Conservation (phyloP, 1,284 basidiomycete species). For the Melampsora larici-populina region DNA sequence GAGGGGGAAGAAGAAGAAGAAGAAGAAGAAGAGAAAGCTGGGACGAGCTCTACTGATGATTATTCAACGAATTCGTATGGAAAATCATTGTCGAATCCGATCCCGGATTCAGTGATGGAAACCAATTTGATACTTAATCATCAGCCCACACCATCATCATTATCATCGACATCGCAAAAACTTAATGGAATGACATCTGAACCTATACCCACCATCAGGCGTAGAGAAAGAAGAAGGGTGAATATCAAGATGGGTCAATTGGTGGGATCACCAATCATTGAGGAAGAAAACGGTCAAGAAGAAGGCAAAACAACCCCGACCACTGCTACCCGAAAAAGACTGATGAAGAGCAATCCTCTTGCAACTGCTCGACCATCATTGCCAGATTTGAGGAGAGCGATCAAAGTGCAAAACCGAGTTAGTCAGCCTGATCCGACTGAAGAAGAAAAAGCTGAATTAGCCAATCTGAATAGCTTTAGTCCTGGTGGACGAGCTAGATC, state of each 20-base stretch:
- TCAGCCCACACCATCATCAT: neutral
- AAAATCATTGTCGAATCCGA: slow-evolving; percentile 7
- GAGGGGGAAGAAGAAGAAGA: neutral
- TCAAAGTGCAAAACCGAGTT: neutral
- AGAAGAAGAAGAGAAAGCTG: neutral
- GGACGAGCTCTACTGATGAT: slow-evolving; percentile 16
- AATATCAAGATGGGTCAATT: slow-evolving; percentile 41
- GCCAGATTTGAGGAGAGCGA: slow-evolving; percentile 30
- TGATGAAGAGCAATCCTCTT: neutral
- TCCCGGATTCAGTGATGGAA: slow-evolving; percentile 13
- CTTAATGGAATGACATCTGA: neutral
- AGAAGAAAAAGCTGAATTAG: neutral
- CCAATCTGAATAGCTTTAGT: slow-evolving; percentile 16
- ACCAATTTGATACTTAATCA: neutral
- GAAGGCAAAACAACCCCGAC: neutral
- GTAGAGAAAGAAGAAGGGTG: slow-evolving; percentile 25
- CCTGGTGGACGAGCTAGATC: slow-evolving; percentile 19
- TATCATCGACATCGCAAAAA: neutral
- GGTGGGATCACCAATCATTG: slow-evolving; percentile 30
- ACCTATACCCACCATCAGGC: slow-evolving; percentile 15
- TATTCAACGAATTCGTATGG: neutral
- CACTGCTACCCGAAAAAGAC: neutral
- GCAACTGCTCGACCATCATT: slow-evolving; percentile 22
- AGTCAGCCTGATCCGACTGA: neutral
- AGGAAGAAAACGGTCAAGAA: slow-evolving; percentile 23